Percentiles rank a stretch among this genome's conserved stretches.
Conservation (phyloP, 495 filamentous ascomycete genomes). For the Trichoderma asperelloides region DNA sequence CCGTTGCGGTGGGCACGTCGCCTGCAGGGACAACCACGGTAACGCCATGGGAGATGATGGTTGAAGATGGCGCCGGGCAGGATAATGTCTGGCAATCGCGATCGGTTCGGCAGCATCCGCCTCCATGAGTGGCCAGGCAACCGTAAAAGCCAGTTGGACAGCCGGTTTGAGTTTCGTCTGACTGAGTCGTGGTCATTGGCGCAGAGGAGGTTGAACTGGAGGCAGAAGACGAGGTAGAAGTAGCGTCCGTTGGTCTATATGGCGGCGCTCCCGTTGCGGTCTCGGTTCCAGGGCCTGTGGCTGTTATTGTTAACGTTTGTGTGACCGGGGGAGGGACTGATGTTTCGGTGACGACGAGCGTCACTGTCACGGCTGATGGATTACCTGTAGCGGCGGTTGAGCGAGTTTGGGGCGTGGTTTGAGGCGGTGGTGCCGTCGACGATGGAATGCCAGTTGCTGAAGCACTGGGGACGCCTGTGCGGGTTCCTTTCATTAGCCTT, state of each 20-base stretch:
- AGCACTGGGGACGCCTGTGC: constrained; percentile 23
- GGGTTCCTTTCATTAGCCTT: neutral
- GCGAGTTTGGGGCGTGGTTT: constrained; percentile 18
- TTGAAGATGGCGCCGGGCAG: constrained; percentile 45
- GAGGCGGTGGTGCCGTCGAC: constrained; percentile 33
- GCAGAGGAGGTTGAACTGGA: neutral
- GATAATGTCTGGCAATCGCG: constrained; percentile 59
- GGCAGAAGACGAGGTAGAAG: constrained; percentile 22
- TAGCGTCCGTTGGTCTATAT: constrained; percentile 19
- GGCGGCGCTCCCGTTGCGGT: constrained; percentile 22
- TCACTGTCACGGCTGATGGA: constrained; percentile 25
- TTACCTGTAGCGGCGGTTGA: constrained; percentile 21
- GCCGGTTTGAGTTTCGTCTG: constrained; percentile 11
- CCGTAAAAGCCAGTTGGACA: constrained; percentile 46
- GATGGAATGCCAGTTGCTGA: constrained; percentile 30
- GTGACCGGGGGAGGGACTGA: constrained; percentile 22
- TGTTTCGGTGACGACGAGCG: constrained; percentile 22
- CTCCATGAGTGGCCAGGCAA: constrained; percentile 40
- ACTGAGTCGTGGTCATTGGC: neutral
- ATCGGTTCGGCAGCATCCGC: constrained; percentile 64
- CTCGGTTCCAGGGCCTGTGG: neutral
- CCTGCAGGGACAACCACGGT: constrained; percentile 60
- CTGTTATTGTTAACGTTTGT: constrained; percentile 22
- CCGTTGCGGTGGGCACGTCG: constrained; percentile 25
- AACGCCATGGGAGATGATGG: constrained; percentile 56